These are phyloP conservation scores for Colletotrichum tanaceti DNA, from an alignment of 2,329 filamentous ascomycete species.

Conservation along the genomic window DNA sequence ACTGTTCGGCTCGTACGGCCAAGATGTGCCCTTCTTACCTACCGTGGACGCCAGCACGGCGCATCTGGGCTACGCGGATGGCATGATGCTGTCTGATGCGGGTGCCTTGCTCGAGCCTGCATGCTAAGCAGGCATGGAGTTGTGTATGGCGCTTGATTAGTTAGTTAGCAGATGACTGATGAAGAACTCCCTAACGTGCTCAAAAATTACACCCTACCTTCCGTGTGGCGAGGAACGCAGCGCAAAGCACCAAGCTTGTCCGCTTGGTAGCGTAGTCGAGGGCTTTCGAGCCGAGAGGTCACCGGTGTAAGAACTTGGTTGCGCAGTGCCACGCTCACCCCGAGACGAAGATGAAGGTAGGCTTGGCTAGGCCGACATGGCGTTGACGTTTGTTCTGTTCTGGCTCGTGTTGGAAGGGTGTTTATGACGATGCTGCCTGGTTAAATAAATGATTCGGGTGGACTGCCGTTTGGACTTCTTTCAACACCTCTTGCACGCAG, in stretches of 20 bases:
- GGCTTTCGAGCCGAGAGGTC: constrained; percentile 20
- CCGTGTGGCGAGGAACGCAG: constrained; percentile 7
- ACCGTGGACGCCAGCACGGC: constrained; percentile 42
- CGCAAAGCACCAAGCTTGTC: constrained; percentile 43
- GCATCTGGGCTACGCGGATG: constrained; percentile 27
- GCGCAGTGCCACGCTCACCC: constrained; percentile 60
- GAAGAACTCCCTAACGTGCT: background rate
- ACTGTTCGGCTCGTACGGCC: constrained; percentile 43
- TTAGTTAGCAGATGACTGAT: background rate
- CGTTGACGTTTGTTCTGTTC: background rate
- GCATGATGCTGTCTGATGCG: constrained; percentile 22
- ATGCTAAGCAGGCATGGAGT: background rate
- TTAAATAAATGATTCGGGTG: too few relatives aligned
- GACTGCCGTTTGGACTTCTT: too few relatives aligned
- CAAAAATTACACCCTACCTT: background rate
- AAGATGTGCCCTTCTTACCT: constrained; percentile 43
- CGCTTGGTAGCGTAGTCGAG: constrained; percentile 12
- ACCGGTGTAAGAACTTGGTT: constrained; percentile 17
- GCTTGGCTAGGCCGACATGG: constrained; percentile 30
- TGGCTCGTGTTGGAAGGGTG: background rate
- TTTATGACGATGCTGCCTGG: background rate
- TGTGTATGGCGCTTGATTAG: background rate
- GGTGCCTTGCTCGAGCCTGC: constrained; percentile 21
- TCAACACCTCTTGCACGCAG: background rate
- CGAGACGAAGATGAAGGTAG: constrained; percentile 57